Evolutionary conservation across 73 alveolate species (phyloP).

Genomic region (Paramecium caudatum): DNA sequence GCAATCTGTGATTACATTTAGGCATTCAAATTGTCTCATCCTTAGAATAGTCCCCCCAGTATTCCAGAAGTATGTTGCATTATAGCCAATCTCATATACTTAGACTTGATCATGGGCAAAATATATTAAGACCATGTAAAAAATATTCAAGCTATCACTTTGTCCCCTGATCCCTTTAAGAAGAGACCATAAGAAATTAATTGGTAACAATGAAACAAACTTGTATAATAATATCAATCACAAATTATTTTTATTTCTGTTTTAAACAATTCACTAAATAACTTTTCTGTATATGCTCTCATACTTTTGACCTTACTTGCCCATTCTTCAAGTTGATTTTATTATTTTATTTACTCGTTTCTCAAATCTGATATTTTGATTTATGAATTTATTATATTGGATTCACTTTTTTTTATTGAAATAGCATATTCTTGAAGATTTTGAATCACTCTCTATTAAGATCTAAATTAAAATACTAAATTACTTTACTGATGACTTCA

Average conservation of each 20-base stretch:
- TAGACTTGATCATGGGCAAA: background rate
- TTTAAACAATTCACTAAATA: conserved; percentile 37
- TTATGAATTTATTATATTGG: conserved; percentile 1
- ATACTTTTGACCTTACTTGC: background rate
- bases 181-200: conserved; percentile 53
- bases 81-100: conserved; percentile 39
- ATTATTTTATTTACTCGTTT: background rate
- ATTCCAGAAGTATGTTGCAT: conserved; percentile 67
- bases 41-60: background rate
- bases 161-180: background rate
- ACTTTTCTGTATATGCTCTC: background rate
- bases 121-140: conserved; percentile 8
- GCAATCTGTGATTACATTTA: background rate
- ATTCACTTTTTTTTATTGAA: conserved; percentile 24
- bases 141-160: conserved; percentile 15
- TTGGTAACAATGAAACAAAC: conserved; percentile 25
- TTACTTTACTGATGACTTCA: conserved; percentile 33
- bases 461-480: background rate
- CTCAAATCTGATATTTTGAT: conserved; percentile 2
- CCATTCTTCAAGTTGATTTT: background rate
- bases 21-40: conserved; percentile 59
- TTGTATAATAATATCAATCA: conserved; percentile 18
- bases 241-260: conserved; percentile 49
- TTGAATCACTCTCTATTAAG: conserved; percentile 33
- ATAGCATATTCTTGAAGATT: conserved; percentile 1